Evolutionary conservation across 2,329 filamentous ascomycete genomes (phyloP).

Genomic region (Tolypocladium paradoxum): DNA sequence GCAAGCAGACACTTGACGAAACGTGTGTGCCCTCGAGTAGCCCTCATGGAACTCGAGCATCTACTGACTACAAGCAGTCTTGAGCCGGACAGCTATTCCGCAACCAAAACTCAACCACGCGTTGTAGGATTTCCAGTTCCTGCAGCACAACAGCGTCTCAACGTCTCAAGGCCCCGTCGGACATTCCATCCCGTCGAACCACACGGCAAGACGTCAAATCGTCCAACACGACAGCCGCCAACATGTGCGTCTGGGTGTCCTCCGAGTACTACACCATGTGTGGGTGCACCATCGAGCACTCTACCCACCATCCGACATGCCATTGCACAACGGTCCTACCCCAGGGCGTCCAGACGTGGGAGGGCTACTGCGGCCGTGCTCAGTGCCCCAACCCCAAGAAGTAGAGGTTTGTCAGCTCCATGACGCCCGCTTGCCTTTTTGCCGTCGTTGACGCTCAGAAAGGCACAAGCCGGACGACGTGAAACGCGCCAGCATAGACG

Average conservation of each 20-base stretch:
- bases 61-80: conserved; percentile 3
- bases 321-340: conserved; percentile 15
- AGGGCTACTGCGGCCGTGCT: conserved; percentile 20
- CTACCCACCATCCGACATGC: conserved; percentile 17
- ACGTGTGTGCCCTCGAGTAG: neutral
- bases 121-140: too few relatives aligned
- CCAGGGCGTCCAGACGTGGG: conserved; percentile 18
- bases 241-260: conserved; percentile 23
- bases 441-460: neutral
- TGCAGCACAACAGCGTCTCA: neutral
- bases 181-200: neutral
- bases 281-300: conserved; percentile 16
- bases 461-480: neutral
- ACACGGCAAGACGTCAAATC: neutral
- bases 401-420: neutral
- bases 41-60: neutral
- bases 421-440: neutral
- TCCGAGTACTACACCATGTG: conserved; percentile 20
- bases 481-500: neutral
- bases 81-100: neutral
- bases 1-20: neutral
- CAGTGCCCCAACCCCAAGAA: conserved; percentile 18
- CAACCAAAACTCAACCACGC: too few relatives aligned
- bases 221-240: conserved; percentile 4
- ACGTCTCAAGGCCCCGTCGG: neutral